These are phyloP conservation scores for Kwoniella sp. DNA, from an alignment of 768 basidiomycete species.

Conservation along the genomic window DNA sequence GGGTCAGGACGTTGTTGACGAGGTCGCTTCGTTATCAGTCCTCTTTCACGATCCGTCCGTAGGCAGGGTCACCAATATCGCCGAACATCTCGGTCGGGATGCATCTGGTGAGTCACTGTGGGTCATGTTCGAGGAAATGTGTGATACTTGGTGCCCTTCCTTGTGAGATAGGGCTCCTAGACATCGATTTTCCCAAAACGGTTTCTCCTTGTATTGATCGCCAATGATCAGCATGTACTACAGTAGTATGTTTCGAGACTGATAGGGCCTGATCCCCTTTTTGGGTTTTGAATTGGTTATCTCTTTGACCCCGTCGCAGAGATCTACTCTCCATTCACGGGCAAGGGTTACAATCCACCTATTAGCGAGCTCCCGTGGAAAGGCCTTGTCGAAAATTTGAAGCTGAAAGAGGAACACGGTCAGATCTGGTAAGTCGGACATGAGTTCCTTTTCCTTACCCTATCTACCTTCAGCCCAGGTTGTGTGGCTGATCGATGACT, in stretches of 20 bases:
- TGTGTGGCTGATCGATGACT: no score
- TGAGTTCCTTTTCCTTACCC: no score
- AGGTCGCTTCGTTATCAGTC: not conserved
- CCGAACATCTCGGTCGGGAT: slow-evolving; percentile 2
- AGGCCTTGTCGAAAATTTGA: slow-evolving; percentile 15
- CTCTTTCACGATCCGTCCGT: slow-evolving; percentile 10
- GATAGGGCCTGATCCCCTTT: not conserved
- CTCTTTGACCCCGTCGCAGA: no score
- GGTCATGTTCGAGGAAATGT: no score
- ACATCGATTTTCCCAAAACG: no score
- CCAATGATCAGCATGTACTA: no score
- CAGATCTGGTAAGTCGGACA: slow-evolving; percentile 6
- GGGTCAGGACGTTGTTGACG: no score
- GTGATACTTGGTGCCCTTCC: no score
- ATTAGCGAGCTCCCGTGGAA: slow-evolving; percentile 14
- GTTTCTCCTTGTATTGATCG: no score
- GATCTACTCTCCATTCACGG: slow-evolving; percentile 14
- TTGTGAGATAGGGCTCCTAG: no score
- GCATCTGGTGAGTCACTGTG: slow-evolving; percentile 3
- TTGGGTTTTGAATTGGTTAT: not conserved
- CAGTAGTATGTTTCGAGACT: no score
- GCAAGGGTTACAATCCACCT: slow-evolving; percentile 15
- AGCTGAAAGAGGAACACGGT: slow-evolving; percentile 22
- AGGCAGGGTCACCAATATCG: slow-evolving; percentile 15
- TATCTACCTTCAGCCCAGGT: not conserved